Percentiles rank a stretch among this genome's conserved stretches.
Conservation (phyloP, 805 yeast species). For the Wickerhamiella allomyrinae region DNA sequence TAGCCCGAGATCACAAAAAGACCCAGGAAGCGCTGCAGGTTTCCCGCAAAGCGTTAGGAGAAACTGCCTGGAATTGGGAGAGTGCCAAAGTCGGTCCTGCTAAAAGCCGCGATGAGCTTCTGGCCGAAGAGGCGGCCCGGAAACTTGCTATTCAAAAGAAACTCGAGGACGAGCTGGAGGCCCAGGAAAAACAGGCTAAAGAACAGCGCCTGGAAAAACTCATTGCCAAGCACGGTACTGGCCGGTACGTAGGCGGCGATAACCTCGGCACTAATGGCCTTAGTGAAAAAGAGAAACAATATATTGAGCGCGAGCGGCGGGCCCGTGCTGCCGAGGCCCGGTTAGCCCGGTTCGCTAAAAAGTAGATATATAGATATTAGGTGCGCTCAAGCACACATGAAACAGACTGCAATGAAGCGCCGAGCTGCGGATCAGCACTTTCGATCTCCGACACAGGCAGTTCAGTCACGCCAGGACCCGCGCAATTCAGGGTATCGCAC, state of each 20-base stretch:
- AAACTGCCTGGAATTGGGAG: constrained; percentile 54
- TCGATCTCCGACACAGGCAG: background rate
- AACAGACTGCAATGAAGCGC: constrained; percentile 1
- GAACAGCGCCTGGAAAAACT: constrained; percentile 17
- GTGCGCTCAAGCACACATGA: constrained; percentile 8
- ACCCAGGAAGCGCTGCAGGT: constrained; percentile 45
- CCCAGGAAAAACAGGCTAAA: constrained; percentile 11
- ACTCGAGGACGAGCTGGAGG: constrained; percentile 12
- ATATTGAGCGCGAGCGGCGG: constrained; percentile 82
- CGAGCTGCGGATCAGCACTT: constrained; percentile 2
- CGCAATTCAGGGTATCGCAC: constrained; percentile 38
- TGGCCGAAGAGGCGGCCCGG: constrained; percentile 18
- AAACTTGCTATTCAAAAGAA: constrained; percentile 14
- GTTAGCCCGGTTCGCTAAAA: constrained; percentile 25
- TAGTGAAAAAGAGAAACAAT: constrained; percentile 56
- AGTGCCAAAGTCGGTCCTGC: constrained; percentile 50
- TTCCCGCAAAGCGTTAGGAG: constrained; percentile 56
- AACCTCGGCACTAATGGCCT: constrained; percentile 32
- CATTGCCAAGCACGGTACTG: constrained; percentile 17
- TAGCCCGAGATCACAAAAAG: constrained; percentile 31
- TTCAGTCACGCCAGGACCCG: constrained; percentile 1
- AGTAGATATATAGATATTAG: background rate
- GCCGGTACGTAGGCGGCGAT: constrained; percentile 15
- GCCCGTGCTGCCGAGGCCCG: constrained; percentile 96
- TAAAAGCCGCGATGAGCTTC: constrained; percentile 23